Conservation (phyloP, 2,329 filamentous ascomycete genomes). For the Dothistroma pini region DNA sequence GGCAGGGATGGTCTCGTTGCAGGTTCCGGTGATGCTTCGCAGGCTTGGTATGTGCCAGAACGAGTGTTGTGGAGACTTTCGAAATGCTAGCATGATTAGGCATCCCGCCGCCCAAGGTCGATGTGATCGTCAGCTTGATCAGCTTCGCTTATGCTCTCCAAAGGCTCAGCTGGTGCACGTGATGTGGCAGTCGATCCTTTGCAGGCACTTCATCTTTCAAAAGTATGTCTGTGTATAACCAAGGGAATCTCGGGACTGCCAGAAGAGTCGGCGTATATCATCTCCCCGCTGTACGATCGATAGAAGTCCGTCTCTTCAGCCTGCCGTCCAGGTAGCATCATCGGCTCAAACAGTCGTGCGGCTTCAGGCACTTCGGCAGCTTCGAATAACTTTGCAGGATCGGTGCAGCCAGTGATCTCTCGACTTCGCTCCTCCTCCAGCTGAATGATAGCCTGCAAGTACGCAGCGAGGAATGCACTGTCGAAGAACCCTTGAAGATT, state of each 20-base stretch:
- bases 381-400: not conserved
- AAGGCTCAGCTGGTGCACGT: not conserved
- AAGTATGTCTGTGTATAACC: not conserved
- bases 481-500: slow-evolving; percentile 9
- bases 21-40: no score
- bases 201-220: not conserved
- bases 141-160: no score
- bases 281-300: not conserved
- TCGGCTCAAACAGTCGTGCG: slow-evolving; percentile 8
- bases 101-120: no score
- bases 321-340: slow-evolving; percentile 8
- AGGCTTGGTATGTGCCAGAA: no score
- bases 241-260: not conserved
- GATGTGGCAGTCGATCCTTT: not conserved
- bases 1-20: no score
- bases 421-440: slow-evolving; percentile 6
- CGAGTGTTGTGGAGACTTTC: no score
- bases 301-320: slow-evolving; percentile 4
- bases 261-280: not conserved
- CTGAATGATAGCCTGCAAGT: not conserved
- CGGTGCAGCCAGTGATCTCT: not conserved
- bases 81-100: no score
- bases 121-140: no score
- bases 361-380: not conserved
- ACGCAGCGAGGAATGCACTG: slow-evolving; percentile 8